Evolutionary conservation across 352 stramenopile genomes (phyloP), one percentile per base, ranked within the genome.

Genomic region (Achlya hypogyna): DNA sequence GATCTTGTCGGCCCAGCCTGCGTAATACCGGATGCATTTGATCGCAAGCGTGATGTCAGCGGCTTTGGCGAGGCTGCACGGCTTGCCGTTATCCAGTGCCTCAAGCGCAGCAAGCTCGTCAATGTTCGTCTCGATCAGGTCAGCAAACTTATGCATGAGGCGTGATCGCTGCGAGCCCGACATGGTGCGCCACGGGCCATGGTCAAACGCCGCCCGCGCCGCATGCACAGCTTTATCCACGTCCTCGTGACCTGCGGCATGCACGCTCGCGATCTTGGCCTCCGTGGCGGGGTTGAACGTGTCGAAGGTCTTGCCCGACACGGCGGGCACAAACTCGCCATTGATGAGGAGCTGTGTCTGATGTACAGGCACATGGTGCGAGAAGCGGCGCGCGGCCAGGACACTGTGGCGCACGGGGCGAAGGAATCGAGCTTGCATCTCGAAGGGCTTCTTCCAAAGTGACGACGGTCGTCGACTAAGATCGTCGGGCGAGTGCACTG

Each of bases 1-100:
- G 58, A 87, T 79, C 58, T 96, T 86, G 70, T 96, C 81, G 5
- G 84, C 80, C 76, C 97, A 95, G 4, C 84, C 89, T 0, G 94
- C 88, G 75, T 97, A 98, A 72, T 91, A 98, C 53, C 96, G 87
- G n/a, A 98, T 52, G 51, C 92, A 98, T 47, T 79, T 84, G 31
- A 78, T 65, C 14, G 77, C 89, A 16, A 79, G 58, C 54, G 93
- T 91, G 1, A 81, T 54, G 31, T 98, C 78, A 74, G 96, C 90
- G 22, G 72, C 79, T 28, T 77, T 73, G 2, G 89, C 87, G 69
- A 98, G 89, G 16, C 75, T 28, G 22, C 86, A 71, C 5, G 96
- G 91, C 71, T 99, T 99, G 35, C 96, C 96, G 64, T 87, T 95
- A 80, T 98, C 96, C 14, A 96, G 66, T 22, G 93, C 96, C 74